phyloP scores from a whole-genome alignment of 2,329 filamentous ascomycete genomes.

The Sporothrix sp. region DNA sequence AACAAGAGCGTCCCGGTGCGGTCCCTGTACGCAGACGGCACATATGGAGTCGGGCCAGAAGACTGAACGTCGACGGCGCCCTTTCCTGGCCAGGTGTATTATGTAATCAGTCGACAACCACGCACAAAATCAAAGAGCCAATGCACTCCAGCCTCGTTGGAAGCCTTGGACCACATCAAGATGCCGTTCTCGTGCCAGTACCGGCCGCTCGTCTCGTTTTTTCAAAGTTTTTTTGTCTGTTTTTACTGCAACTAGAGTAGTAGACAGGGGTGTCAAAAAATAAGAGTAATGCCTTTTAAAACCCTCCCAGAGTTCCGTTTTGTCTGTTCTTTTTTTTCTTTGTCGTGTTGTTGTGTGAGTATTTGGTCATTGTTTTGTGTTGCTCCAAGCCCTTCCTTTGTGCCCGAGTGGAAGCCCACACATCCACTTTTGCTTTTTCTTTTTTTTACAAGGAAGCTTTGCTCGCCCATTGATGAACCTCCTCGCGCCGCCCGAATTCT shows the following conservation, averaged over 20 bases:
- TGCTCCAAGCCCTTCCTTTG: constrained; percentile 3
- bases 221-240: constrained; percentile 7
- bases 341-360: constrained; percentile 5
- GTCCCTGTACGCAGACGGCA: constrained; percentile 23
- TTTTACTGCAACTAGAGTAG: constrained; percentile 1
- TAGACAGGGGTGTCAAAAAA: constrained; percentile 9
- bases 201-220: background rate
- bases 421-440: constrained; percentile 3
- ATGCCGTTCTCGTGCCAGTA: too few species aligned
- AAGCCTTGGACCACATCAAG: too few species aligned
- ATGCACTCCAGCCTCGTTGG: too few species aligned
- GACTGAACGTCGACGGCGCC: constrained; percentile 2
- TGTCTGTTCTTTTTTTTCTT: constrained; percentile 9
- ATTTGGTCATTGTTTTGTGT: constrained; percentile 5
- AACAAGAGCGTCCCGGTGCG: constrained; percentile 25
- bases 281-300: background rate
- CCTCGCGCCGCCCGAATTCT: constrained; percentile 7
- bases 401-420: constrained; percentile 5
- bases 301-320: constrained; percentile 3
- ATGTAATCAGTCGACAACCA: background rate
- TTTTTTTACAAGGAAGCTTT: constrained; percentile 12
- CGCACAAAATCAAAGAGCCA: too few species aligned
- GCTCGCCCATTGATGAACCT: constrained; percentile 9
- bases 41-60: constrained; percentile 24
- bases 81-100: background rate